phyloP scores from a whole-genome alignment of 2,329 filamentous ascomycete genomes.

The Colletotrichum sublineola region DNA sequence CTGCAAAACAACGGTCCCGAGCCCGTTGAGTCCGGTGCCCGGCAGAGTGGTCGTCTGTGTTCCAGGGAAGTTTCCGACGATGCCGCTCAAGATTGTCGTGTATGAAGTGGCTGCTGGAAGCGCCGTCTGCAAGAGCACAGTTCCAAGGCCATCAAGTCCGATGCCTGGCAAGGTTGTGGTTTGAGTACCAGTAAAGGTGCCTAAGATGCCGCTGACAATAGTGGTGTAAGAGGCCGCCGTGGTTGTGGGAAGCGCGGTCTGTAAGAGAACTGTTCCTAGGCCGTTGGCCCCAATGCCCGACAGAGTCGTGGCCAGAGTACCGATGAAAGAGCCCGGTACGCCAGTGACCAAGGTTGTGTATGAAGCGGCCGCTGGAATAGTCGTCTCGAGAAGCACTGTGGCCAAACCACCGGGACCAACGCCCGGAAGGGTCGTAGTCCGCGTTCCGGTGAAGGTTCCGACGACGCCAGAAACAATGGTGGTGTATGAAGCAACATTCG shows the following conservation, averaged over 20 bases:
- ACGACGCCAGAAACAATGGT: conserved; percentile 15
- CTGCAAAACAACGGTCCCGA: conserved; percentile 19
- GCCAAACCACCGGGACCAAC: not conserved
- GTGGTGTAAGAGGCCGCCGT: conserved; percentile 4
- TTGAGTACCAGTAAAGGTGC: conserved; percentile 1
- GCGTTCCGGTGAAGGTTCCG: conserved; percentile 12
- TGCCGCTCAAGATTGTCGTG: conserved; percentile 15
- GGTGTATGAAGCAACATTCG: not conserved
- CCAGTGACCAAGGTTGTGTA: conserved; percentile 20
- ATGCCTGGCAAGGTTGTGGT: not conserved
- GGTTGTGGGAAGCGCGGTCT: conserved; percentile 10
- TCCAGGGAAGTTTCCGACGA: conserved; percentile 25
- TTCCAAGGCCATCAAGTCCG: not conserved
- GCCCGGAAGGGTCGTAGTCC: not conserved
- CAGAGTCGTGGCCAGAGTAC: not conserved
- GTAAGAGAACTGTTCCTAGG: conserved; percentile 12
- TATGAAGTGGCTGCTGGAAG: conserved; percentile 3
- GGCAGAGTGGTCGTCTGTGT: conserved; percentile 20
- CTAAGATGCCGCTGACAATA: not conserved
- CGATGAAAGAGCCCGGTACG: conserved; percentile 12
- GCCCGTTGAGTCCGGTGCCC: not conserved
- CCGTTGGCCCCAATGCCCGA: not conserved
- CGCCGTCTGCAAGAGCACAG: conserved; percentile 19
- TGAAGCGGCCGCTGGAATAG: conserved; percentile 1
- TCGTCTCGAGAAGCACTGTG: conserved; percentile 10